Conservation (phyloP, 441 rosid genomes). For the Raphanus hybrid region DNA sequence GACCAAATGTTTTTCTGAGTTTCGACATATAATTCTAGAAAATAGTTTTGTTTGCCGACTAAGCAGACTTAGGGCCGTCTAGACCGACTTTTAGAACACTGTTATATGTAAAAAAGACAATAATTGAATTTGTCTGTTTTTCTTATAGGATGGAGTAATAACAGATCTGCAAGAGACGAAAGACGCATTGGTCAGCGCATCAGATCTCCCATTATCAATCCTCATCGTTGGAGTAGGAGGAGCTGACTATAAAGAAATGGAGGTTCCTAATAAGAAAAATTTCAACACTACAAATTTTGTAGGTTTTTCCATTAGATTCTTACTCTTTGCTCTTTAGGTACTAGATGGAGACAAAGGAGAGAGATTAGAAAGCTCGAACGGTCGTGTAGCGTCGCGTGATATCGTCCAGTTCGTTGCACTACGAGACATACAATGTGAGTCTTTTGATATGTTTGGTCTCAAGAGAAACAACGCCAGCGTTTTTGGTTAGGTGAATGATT, state of each 20-base stretch:
- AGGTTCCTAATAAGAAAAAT: slow-evolving; percentile 49
- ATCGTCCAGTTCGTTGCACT: slow-evolving; percentile 89
- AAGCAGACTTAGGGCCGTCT: too few relatives aligned
- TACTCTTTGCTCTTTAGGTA: too few relatives aligned
- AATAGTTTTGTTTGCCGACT: too few relatives aligned
- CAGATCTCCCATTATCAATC: slow-evolving; percentile 87
- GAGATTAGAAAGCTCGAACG: slow-evolving; percentile 77
- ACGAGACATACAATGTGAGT: slow-evolving; percentile 71
- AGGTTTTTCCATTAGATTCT: neutral
- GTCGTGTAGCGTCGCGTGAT: slow-evolving; percentile 90
- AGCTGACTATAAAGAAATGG: slow-evolving; percentile 97
- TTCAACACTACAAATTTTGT: too few relatives aligned
- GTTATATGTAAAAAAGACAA: slow-evolving; percentile 3
- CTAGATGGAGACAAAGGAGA: slow-evolving; percentile 92
- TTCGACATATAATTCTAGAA: too few relatives aligned
- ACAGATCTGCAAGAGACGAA: slow-evolving; percentile 96
- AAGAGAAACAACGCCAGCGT: neutral
- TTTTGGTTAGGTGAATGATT: neutral
- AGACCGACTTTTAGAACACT: neutral
- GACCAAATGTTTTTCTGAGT: too few relatives aligned
- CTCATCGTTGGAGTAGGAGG: slow-evolving; percentile 96
- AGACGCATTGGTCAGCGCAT: slow-evolving; percentile 88
- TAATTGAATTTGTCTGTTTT: neutral
- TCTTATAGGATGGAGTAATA: slow-evolving; percentile 79
- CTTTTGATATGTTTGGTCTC: neutral